Evolutionary conservation across 768 basidiomycete genomes (phyloP).

Genomic region (Gloeophyllum trabeum): DNA sequence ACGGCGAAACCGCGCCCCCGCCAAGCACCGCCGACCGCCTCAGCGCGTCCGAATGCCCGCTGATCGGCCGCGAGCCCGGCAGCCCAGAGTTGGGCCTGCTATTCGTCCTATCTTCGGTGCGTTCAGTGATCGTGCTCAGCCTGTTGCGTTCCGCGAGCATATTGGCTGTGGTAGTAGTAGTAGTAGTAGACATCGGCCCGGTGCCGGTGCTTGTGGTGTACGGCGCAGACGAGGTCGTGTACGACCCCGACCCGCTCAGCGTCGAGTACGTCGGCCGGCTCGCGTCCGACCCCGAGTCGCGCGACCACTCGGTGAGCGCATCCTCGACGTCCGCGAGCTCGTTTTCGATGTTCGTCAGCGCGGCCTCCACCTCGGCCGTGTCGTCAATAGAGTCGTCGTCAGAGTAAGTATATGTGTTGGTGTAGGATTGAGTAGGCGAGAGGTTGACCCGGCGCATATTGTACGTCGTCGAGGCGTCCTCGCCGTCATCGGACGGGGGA

Average conservation of each 20-base stretch:
- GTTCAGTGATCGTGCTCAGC: conserved; percentile 71
- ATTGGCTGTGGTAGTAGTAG: conserved; percentile 22
- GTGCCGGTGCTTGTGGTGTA: conserved; percentile 8
- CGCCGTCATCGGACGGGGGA: conserved; percentile 6
- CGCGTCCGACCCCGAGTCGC: conserved; percentile 30
- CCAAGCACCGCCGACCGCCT: conserved; percentile 34
- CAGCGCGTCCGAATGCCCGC: conserved; percentile 30
- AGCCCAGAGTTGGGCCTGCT: conserved; percentile 45
- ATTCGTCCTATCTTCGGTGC: conserved; percentile 47
- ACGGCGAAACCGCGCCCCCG: conserved; percentile 23
- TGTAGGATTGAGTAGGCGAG: conserved; percentile 24
- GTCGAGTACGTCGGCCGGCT: conserved; percentile 18
- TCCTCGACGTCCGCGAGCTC: conserved; percentile 58
- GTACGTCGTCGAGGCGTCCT: conserved; percentile 8
- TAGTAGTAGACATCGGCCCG: conserved; percentile 9
- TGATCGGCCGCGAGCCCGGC: conserved; percentile 18
- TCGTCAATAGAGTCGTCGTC: conserved; percentile 40
- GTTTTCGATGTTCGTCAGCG: conserved; percentile 54
- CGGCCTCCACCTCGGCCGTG: conserved; percentile 50
- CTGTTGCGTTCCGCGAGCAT: conserved; percentile 31
- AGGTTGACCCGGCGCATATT: conserved; percentile 12
- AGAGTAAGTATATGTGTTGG: conserved; percentile 48
- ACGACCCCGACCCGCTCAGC: conserved; percentile 11
- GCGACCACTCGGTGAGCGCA: conserved; percentile 57
- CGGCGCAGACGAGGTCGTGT: conserved; percentile 14